Evolutionary conservation across 2,329 filamentous ascomycete genomes (phyloP), one percentile per base, ranked within the genome.

Genomic region (Periglandula ipomoeae): DNA sequence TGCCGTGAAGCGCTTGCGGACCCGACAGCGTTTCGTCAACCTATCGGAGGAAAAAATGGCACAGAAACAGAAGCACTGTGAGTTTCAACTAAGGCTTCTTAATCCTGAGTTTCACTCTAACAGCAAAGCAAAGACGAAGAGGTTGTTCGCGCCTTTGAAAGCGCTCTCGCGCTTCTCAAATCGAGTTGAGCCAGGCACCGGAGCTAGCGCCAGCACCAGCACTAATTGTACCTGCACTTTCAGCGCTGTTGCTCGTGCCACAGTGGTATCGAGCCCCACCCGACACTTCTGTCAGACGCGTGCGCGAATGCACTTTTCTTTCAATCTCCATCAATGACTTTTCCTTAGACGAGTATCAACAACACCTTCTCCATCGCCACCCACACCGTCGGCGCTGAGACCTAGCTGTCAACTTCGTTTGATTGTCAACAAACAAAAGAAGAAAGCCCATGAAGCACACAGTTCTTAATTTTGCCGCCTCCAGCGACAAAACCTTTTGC

Each of bases 11-110:
- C 81, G 89, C 48, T 74, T 95, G 41, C 85, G 84, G 60, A 96
- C 90, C 2, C 82, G 89, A 53, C 81, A 85, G 62, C 74, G 81
- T 52, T 86, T 84, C 62, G 87, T 95, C 26, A 80, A 84, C 53
- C 72, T 88, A 39, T 80, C 84, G 0, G 90, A 95, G 62, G 71
- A 79, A 35, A 77, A 74, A 23, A 72, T 95, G 49, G 79, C 82
- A 47, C 76, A 84, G 56, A 93, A 85, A 62, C 85, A 89, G 60
- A 74, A 83, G 52, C 89, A 95, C 59, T 87, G 89, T 95, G 70
- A 70, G 85, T 47, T 38, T 30, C 4, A 9, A 15, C 30, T 10
- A 26, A 11, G 6, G 32, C 20, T 40, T 38, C 19, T 47, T n/a
- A n/a, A 22, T 20, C 30, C 11, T 34, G 40, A 19, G 32, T 9